phyloP scores from a whole-genome alignment of 208 protist species.

The Crithidia mellificae region DNA sequence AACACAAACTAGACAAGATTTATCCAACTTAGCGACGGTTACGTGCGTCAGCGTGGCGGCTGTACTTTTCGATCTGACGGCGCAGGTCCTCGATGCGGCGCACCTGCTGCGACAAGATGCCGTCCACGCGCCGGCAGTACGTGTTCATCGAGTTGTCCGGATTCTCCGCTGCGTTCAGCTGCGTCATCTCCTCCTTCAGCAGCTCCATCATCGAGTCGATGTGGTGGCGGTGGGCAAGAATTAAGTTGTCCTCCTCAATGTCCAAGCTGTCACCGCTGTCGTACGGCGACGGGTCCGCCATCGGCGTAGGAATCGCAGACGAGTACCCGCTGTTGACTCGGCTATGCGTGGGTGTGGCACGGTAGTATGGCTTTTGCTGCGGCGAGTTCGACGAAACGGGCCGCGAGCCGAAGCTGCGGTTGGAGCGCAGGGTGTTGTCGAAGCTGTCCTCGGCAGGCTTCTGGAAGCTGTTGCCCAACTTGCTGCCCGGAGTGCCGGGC shows the following conservation, averaged over 20 bases:
- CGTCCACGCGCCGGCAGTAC: constrained; percentile 91
- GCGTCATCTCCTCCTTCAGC: constrained; percentile 92
- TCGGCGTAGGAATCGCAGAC: constrained; percentile 35
- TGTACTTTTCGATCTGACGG: constrained; percentile 75
- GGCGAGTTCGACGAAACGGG: constrained; percentile 24
- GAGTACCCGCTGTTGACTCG: constrained; percentile 41
- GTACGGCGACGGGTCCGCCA: constrained; percentile 55
- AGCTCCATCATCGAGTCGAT: constrained; percentile 94
- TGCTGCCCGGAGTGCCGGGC: constrained; percentile 56
- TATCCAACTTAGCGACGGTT: background rate
- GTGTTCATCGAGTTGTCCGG: constrained; percentile 84
- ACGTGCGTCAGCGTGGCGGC: constrained; percentile 38
- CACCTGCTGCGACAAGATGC: constrained; percentile 68
- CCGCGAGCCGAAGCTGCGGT: constrained; percentile 42
- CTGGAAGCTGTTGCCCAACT: constrained; percentile 37
- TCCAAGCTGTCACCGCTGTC: constrained; percentile 83
- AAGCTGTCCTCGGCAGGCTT: constrained; percentile 31
- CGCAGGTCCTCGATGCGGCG: constrained; percentile 80
- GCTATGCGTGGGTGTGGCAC: constrained; percentile 41
- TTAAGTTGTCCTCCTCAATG: constrained; percentile 90
- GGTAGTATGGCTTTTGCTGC: constrained; percentile 44
- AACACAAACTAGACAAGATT: too few species aligned
- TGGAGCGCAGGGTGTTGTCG: constrained; percentile 40
- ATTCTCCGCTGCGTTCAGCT: constrained; percentile 90
- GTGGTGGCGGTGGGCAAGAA: constrained; percentile 89